phyloP scores from a whole-genome alignment of 2,329 filamentous ascomycete species.

The Fusarium buxicola region DNA sequence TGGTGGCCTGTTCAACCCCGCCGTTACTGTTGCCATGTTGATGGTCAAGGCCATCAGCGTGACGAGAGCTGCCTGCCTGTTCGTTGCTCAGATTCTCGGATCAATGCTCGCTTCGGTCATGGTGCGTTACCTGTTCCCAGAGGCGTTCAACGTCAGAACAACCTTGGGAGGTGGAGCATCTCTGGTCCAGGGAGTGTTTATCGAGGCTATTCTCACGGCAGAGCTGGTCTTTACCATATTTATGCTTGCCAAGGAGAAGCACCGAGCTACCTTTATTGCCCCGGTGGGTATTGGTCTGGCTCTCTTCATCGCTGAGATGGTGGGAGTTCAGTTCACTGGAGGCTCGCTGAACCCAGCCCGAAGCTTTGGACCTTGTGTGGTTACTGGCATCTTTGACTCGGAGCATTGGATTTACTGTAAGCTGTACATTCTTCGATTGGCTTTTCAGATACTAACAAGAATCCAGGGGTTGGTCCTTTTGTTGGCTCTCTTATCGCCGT shows the following conservation, averaged over 20 bases:
- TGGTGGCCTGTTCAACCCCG: constrained; percentile 53
- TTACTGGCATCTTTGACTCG: constrained; percentile 53
- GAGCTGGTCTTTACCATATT: constrained; percentile 62
- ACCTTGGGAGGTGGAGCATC: constrained; percentile 54
- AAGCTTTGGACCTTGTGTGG: constrained; percentile 59
- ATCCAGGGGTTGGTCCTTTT: constrained; percentile 50
- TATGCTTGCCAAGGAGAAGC: constrained; percentile 64
- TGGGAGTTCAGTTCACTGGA: constrained; percentile 61
- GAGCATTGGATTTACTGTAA: constrained; percentile 63
- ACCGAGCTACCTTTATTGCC: constrained; percentile 60
- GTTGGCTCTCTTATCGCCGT: constrained; percentile 52
- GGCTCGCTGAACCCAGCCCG: constrained; percentile 61
- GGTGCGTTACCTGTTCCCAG: constrained; percentile 57
- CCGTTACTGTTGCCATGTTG: constrained; percentile 62
- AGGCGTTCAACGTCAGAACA: constrained; percentile 56
- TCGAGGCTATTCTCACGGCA: constrained; percentile 62
- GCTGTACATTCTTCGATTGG: background rate
- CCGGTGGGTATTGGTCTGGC: constrained; percentile 61
- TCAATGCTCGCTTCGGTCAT: constrained; percentile 58
- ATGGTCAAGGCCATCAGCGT: constrained; percentile 61
- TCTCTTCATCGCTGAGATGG: constrained; percentile 59
- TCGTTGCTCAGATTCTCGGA: constrained; percentile 63
- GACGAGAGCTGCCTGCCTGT: constrained; percentile 59
- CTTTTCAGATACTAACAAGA: constrained; percentile 3
- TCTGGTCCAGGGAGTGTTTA: constrained; percentile 60